Evolutionary conservation across 768 basidiomycete genomes (phyloP).

Genomic region (Leccinum barrowsii): DNA sequence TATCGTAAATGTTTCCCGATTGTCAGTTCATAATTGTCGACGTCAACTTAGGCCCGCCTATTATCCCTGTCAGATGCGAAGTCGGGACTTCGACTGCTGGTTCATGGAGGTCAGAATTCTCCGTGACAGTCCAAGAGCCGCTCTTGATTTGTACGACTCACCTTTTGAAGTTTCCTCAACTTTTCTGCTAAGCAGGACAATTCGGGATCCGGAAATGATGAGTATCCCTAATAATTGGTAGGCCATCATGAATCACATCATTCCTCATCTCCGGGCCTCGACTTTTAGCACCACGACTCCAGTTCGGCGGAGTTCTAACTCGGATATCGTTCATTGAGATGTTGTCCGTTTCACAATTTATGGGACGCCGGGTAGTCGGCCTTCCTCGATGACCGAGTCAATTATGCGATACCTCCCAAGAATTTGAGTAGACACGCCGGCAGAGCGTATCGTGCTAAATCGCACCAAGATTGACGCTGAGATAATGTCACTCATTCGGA

Average conservation of each 20-base stretch:
- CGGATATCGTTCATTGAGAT: neutral
- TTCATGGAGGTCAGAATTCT: neutral
- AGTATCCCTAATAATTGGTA: neutral
- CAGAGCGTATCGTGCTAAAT: neutral
- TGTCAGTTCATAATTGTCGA: neutral
- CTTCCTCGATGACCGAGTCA: constrained; percentile 1
- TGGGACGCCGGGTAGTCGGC: neutral
- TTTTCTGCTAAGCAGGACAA: neutral
- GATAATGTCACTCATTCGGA: constrained; percentile 6
- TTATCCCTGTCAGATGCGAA: neutral
- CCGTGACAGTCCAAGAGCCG: neutral
- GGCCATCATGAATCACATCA: neutral
- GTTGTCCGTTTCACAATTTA: constrained; percentile 4
- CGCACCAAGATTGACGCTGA: constrained; percentile 15
- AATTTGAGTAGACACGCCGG: neutral
- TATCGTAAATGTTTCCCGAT: neutral
- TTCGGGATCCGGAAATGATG: neutral
- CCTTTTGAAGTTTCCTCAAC: neutral
- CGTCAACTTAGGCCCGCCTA: neutral
- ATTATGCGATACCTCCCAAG: neutral
- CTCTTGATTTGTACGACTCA: neutral
- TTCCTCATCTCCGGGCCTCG: neutral
- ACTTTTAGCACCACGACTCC: neutral
- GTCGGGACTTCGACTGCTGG: neutral
- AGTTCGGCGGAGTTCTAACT: neutral